Conservation (phyloP, 2,329 filamentous ascomycete genomes). For the Cucurbitaria berberidis region DNA sequence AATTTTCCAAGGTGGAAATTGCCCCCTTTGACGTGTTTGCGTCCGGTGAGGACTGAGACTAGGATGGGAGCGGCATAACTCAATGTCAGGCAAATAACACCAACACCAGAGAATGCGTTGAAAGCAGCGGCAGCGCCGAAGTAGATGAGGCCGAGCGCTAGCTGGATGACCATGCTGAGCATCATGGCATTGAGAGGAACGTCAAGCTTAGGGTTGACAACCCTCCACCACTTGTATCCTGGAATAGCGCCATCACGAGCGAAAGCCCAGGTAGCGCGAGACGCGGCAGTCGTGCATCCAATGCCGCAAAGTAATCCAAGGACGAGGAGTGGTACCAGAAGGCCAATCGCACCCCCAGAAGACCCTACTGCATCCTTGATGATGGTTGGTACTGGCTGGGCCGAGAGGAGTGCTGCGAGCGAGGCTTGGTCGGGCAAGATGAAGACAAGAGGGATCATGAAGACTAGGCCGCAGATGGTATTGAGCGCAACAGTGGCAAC, state of each 20-base stretch:
- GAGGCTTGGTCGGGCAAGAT: constrained; percentile 68
- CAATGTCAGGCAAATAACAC: constrained; percentile 72
- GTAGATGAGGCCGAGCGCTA: constrained; percentile 70
- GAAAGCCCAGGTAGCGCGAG: constrained; percentile 72
- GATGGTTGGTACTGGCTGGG: constrained; percentile 70
- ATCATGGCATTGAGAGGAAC: constrained; percentile 75
- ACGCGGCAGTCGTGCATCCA: constrained; percentile 72
- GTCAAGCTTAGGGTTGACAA: constrained; percentile 67
- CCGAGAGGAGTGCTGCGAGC: constrained; percentile 61
- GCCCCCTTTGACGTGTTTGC: constrained; percentile 63
- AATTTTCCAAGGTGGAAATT: constrained; percentile 67
- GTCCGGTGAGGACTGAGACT: constrained; percentile 66
- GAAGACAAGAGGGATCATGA: constrained; percentile 72
- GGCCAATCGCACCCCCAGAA: constrained; percentile 65
- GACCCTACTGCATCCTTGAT: constrained; percentile 67
- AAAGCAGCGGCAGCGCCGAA: constrained; percentile 73
- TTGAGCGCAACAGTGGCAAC: constrained; percentile 71
- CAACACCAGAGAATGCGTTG: constrained; percentile 73
- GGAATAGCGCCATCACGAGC: constrained; percentile 73
- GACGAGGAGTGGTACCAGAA: constrained; percentile 69
- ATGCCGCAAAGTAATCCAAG: constrained; percentile 71
- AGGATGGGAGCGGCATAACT: constrained; percentile 72
- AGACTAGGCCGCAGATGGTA: constrained; percentile 69
- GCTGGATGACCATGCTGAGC: constrained; percentile 70
- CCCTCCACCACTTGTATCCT: constrained; percentile 64